Base-by-base conservation (phyloP, 441 rosid genomes). In the Daphne laureola region DNA sequence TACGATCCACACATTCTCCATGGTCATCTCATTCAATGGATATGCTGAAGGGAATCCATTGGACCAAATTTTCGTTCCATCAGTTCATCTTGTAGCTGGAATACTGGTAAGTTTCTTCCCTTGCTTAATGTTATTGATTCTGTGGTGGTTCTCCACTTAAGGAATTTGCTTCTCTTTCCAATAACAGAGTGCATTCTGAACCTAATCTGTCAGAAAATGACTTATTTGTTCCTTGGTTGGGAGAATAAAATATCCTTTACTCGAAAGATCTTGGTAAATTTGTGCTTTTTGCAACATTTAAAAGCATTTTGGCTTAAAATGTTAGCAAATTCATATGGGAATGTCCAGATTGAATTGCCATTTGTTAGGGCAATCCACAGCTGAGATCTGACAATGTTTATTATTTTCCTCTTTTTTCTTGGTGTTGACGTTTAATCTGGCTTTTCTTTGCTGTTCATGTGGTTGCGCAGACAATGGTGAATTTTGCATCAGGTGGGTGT, bases 1-100 rank as follows among this genome's bases (percentile, higher is more conserved):
- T 31, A 89, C 95, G 13, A 84, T 89, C 67, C 98, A 90, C 78
- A 93, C 98, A 54, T 85, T 78, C 80, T 93, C 97, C 48, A 93
- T 93, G 95, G 95, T 93, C 51, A 85, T 90, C 70, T 89, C 98
- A 46, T 93, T 90, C 52, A 85, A 83, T 50, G 96, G 91, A 47
- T 87, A 90, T 71, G 87, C 84, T 12, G 84, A 87, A 70, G 95
- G 96, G 71, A 93, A 81, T 59, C 84, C 71, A 78, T 81, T 77
- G 60, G 95, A 90, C 73, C 95, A 83, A 67, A 63, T 59, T 51
- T 83, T 93, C 70, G 97, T 79, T 68, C 97, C 98, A 14, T 58
- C 64, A 5, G 73, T 93, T 69, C 98, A 93, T 78, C 75, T 93
- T 59, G 79, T 69, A 62, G 95, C 97, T 18, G 96, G 90, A 70